Evolutionary conservation across 805 yeast species (phyloP).

Genomic region (Cyberlindnera samutprakarnensis): DNA sequence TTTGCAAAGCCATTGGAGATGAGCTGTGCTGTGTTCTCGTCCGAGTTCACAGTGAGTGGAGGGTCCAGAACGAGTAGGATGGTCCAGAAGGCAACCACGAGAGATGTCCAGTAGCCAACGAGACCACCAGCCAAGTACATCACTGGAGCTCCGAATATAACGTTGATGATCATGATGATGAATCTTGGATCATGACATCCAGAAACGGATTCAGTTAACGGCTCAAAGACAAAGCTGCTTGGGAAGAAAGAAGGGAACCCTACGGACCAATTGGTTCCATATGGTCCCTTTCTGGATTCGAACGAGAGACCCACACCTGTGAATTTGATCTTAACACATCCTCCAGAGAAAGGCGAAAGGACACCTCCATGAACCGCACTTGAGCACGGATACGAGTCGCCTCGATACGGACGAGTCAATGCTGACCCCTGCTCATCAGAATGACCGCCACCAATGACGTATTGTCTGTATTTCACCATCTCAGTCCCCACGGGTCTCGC

Average conservation of each 20-base stretch:
- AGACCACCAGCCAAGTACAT: constrained; percentile 40
- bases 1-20: constrained; percentile 68
- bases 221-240: constrained; percentile 55
- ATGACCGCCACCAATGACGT: constrained; percentile 72
- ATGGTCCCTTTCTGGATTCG: constrained; percentile 38
- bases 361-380: constrained; percentile 86
- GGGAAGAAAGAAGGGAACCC: constrained; percentile 70
- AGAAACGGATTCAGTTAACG: constrained; percentile 27
- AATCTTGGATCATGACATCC: constrained; percentile 70
- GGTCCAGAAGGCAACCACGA: constrained; percentile 77
- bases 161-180: constrained; percentile 46
- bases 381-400: constrained; percentile 85
- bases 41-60: constrained; percentile 53
- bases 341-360: constrained; percentile 68
- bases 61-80: constrained; percentile 72
- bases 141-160: constrained; percentile 55
- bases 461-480: constrained; percentile 62
- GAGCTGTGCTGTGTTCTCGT: constrained; percentile 48
- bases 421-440: constrained; percentile 15
- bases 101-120: constrained; percentile 53
- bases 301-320: constrained; percentile 46
- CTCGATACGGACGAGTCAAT: constrained; percentile 63
- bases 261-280: constrained; percentile 44
- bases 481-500: constrained; percentile 67
- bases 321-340: constrained; percentile 60